phyloP scores from a whole-genome alignment of 2,329 filamentous ascomycete species.

The Aspergillus sp. region DNA sequence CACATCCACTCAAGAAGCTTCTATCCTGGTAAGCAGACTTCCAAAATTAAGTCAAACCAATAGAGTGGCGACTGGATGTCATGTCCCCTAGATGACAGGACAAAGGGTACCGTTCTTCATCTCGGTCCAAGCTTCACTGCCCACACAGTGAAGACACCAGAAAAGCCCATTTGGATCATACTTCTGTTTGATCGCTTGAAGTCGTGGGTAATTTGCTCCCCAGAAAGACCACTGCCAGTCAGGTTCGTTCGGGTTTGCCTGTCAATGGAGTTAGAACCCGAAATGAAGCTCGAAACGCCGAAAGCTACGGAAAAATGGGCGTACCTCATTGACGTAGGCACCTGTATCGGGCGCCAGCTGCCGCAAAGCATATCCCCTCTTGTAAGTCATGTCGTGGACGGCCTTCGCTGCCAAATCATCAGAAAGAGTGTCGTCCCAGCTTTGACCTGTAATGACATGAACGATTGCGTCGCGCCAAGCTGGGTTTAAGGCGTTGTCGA shows the following conservation, averaged over 20 bases:
- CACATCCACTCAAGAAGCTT: too few relatives aligned
- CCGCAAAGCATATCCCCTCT: constrained; percentile 18
- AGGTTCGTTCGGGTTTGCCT: constrained; percentile 15
- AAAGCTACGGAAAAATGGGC: too few relatives aligned
- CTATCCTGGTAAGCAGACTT: too few relatives aligned
- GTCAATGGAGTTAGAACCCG: too few relatives aligned
- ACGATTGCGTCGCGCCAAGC: constrained; percentile 17
- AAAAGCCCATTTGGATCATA: constrained; percentile 17
- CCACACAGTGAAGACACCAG: constrained; percentile 25
- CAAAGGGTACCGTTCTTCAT: too few relatives aligned
- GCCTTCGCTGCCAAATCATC: constrained; percentile 1
- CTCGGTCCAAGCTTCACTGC: constrained; percentile 13
- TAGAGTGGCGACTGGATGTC: too few relatives aligned
- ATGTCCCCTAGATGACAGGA: too few relatives aligned
- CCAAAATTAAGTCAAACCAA: too few relatives aligned
- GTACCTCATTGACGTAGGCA: constrained; percentile 29
- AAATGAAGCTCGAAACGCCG: too few relatives aligned
- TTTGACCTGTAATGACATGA: constrained; percentile 11
- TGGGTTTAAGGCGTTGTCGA: constrained; percentile 16
- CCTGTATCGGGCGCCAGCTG: constrained; percentile 23
- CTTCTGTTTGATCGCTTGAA: constrained; percentile 16
- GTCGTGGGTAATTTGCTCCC: constrained; percentile 17
- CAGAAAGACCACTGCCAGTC: constrained; percentile 18
- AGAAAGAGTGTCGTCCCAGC: constrained; percentile 12
- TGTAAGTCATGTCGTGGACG: constrained; percentile 13